Conservation (phyloP, 345 rosid species). For the Excoecaria cochinchinensis region DNA sequence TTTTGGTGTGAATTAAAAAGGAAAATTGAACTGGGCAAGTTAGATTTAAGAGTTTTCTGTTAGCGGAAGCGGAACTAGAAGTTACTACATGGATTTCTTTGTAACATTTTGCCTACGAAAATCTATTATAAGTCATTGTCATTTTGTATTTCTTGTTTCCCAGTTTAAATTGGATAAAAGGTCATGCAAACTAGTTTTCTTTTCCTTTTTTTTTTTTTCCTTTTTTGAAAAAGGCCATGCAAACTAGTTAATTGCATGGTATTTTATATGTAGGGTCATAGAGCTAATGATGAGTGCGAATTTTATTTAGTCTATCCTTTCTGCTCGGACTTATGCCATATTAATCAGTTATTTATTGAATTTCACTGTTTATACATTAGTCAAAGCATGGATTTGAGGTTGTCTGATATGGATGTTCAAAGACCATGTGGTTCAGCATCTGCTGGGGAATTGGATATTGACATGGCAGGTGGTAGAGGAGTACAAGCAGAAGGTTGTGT, state of each 20-base stretch:
- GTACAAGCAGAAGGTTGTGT: background rate
- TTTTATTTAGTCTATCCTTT: background rate
- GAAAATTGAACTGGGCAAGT: too few species aligned
- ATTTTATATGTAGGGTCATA: background rate
- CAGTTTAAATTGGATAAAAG: background rate
- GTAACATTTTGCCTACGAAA: too few species aligned
- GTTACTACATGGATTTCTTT: too few species aligned
- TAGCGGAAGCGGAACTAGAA: too few species aligned
- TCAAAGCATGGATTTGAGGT: slow-evolving; percentile 4
- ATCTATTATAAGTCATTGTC: too few species aligned
- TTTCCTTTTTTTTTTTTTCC: too few species aligned
- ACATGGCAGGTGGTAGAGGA: slow-evolving; percentile 9
- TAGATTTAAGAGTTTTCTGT: too few species aligned
- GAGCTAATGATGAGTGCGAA: background rate
- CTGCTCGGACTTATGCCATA: background rate
- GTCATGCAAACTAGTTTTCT: too few species aligned
- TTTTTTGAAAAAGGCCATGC: too few species aligned
- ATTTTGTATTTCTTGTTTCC: background rate
- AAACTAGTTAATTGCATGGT: background rate
- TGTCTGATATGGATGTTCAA: slow-evolving; percentile 4
- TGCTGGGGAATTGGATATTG: slow-evolving; percentile 7
- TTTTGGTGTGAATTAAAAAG: too few species aligned
- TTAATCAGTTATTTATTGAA: background rate
- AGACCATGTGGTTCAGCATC: slow-evolving; percentile 10
- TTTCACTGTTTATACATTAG: slow-evolving; percentile 8